A percentile compares a stretch with the other conserved stretches of the same genome.
Evolutionary conservation across 768 basidiomycete genomes (phyloP).

Genomic region (Trametes cingulata): DNA sequence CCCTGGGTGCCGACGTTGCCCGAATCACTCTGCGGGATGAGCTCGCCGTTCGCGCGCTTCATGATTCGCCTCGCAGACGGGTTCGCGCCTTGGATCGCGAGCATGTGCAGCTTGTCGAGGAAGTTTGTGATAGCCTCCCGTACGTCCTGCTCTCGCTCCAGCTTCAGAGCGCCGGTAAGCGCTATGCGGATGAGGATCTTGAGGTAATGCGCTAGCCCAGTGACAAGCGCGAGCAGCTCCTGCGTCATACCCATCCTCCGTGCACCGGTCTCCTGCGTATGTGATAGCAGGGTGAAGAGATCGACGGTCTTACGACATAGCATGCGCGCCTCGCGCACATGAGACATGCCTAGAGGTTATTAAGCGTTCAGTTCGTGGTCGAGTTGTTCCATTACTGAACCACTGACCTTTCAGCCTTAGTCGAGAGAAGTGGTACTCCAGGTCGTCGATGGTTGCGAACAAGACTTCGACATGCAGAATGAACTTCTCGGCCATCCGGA

Average conservation of each 20-base stretch:
- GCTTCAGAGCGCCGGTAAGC: constrained; percentile 90
- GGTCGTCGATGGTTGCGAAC: constrained; percentile 95
- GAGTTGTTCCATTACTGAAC: neutral
- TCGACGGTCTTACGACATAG: constrained; percentile 99
- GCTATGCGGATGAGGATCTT: constrained; percentile 99
- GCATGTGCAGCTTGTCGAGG: constrained; percentile 88
- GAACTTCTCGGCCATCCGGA: constrained; percentile 98
- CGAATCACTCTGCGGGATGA: constrained; percentile 35
- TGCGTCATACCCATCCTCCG: constrained; percentile 96
- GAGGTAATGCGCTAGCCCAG: constrained; percentile 98
- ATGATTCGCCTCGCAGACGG: constrained; percentile 75
- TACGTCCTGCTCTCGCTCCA: constrained; percentile 87
- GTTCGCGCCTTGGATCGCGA: constrained; percentile 84
- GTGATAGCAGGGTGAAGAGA: constrained; percentile 93
- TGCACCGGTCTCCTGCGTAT: constrained; percentile 90
- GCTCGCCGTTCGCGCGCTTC: constrained; percentile 72
- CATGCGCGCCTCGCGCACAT: constrained; percentile 97
- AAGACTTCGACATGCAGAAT: constrained; percentile 98
- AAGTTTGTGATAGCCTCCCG: constrained; percentile 85
- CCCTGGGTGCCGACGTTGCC: constrained; percentile 79
- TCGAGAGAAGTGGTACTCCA: constrained; percentile 83
- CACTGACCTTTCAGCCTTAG: constrained; percentile 81
- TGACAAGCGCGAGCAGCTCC: constrained; percentile 94
- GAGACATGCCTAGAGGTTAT: constrained; percentile 78
- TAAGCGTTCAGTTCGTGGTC: neutral